Percentiles rank a stretch among this genome's conserved stretches.
Evolutionary conservation across 2,329 filamentous ascomycete species (phyloP).

Genomic region (Colletotrichum paranaense): DNA sequence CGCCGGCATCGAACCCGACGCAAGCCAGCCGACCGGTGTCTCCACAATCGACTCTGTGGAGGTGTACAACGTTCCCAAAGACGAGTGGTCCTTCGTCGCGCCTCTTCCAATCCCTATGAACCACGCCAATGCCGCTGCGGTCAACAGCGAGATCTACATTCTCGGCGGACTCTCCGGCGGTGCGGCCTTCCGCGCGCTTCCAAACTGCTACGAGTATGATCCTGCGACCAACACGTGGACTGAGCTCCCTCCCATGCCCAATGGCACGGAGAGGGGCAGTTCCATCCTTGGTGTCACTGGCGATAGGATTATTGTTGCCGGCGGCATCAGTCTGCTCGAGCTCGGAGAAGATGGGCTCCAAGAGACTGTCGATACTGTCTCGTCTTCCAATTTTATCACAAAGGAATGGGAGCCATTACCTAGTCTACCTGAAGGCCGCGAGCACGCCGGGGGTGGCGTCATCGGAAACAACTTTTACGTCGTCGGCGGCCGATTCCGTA

Average conservation of each 20-base stretch:
- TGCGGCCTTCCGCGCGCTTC: slow-evolving; percentile 41
- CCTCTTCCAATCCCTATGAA: slow-evolving; percentile 45
- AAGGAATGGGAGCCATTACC: slow-evolving; percentile 44
- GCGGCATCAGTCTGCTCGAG: slow-evolving; percentile 46
- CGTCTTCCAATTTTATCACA: slow-evolving; percentile 43
- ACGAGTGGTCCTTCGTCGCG: slow-evolving; percentile 43
- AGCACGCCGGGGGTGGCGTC: slow-evolving; percentile 47
- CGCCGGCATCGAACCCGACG: neutral
- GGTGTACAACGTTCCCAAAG: slow-evolving; percentile 41
- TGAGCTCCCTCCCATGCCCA: slow-evolving; percentile 41
- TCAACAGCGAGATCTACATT: slow-evolving; percentile 50
- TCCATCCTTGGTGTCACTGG: slow-evolving; percentile 46
- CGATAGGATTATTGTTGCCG: slow-evolving; percentile 49
- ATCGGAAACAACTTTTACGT: slow-evolving; percentile 49
- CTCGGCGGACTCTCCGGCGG: slow-evolving; percentile 48
- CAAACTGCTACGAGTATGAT: slow-evolving; percentile 46
- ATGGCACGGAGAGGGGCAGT: slow-evolving; percentile 43
- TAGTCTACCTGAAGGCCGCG: slow-evolving; percentile 42
- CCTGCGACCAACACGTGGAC: slow-evolving; percentile 42
- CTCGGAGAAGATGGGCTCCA: slow-evolving; percentile 33
- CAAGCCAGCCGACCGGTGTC: slow-evolving; percentile 21
- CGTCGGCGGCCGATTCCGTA: slow-evolving; percentile 46
- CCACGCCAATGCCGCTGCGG: slow-evolving; percentile 50
- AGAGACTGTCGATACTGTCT: slow-evolving; percentile 43
- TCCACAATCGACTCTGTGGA: slow-evolving; percentile 43